A percentile compares a stretch with the other conserved stretches of the same genome.
Conservation (phyloP, 345 rosid species). For the Syzygium aromaticum region DNA sequence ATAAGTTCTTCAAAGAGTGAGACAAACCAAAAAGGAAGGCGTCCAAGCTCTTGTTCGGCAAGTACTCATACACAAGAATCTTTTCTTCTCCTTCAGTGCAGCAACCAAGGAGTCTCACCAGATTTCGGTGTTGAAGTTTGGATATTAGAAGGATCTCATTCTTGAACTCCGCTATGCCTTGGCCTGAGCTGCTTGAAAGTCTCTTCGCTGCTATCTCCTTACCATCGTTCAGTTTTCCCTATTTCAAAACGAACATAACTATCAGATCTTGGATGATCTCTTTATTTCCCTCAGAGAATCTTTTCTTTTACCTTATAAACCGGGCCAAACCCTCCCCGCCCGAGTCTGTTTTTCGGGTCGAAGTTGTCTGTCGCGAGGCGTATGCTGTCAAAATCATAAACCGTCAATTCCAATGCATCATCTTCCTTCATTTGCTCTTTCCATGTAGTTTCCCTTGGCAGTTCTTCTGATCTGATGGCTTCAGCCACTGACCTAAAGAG, state of each 20-base stretch:
- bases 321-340: constrained; percentile 19
- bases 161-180: constrained; percentile 20
- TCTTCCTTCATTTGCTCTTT: not conserved
- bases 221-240: constrained; percentile 13
- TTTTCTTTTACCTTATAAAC: not conserved
- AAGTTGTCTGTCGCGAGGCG: not conserved
- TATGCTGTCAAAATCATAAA: not conserved
- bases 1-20: not conserved
- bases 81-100: constrained; percentile 8
- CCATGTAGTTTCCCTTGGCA: not conserved
- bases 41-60: constrained; percentile 19
- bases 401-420: not conserved
- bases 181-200: constrained; percentile 17
- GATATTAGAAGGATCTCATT: constrained; percentile 8
- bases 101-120: constrained; percentile 22
- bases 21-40: constrained; percentile 18
- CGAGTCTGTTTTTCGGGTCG: constrained; percentile 6
- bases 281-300: not conserved
- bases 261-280: not conserved
- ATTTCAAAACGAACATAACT: not conserved
- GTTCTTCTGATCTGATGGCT: not conserved
- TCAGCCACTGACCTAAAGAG: not conserved
- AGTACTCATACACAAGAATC: not conserved
- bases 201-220: constrained; percentile 22
- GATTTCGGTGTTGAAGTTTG: constrained; percentile 25